Evolutionary conservation across 768 basidiomycete species (phyloP).

Genomic region (Epithele typhae): DNA sequence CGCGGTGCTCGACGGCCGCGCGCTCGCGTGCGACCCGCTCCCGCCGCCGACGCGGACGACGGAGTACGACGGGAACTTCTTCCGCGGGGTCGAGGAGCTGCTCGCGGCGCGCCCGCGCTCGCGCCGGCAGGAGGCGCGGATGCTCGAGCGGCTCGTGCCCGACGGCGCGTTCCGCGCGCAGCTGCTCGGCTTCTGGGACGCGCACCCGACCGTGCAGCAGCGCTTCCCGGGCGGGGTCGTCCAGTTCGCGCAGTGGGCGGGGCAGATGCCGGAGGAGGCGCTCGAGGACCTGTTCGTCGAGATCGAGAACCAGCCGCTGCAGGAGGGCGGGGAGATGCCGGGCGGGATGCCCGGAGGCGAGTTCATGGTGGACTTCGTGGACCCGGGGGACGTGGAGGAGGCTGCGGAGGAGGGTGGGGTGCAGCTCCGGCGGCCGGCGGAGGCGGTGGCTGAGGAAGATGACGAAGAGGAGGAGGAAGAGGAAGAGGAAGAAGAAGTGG

Average conservation of each 20-base stretch:
- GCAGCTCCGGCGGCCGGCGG: constrained; percentile 34
- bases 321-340: constrained; percentile 32
- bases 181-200: constrained; percentile 56
- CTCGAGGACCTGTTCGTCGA: constrained; percentile 57
- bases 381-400: constrained; percentile 35
- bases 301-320: constrained; percentile 32
- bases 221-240: constrained; percentile 64
- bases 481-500: constrained; percentile 44
- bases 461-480: constrained; percentile 37
- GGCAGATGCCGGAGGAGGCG: constrained; percentile 35
- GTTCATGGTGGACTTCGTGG: constrained; percentile 22
- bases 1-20: constrained; percentile 44
- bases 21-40: constrained; percentile 81
- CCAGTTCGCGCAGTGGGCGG: constrained; percentile 56
- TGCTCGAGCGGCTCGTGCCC: constrained; percentile 53
- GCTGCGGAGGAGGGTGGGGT: constrained; percentile 36
- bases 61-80: constrained; percentile 71
- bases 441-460: constrained; percentile 19
- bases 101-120: constrained; percentile 35
- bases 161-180: constrained; percentile 55
- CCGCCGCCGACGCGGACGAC: constrained; percentile 63
- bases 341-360: constrained; percentile 42
- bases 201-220: constrained; percentile 46
- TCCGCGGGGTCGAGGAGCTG: constrained; percentile 56
- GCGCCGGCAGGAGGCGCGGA: constrained; percentile 45